phyloP scores from a whole-genome alignment of 345 rosid genomes.

The Mangifera indica region DNA sequence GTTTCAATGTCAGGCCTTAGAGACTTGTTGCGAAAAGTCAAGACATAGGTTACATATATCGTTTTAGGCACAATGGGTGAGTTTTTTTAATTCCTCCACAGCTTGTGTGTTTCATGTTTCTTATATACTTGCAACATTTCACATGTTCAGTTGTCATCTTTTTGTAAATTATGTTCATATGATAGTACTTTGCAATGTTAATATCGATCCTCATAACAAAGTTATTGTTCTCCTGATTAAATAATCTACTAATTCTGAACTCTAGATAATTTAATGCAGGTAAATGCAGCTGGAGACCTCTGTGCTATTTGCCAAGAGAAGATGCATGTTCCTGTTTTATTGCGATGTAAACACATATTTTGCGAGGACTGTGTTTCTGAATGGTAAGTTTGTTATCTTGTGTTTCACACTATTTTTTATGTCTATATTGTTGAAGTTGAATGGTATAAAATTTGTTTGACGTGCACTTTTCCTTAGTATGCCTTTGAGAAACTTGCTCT shows the following conservation, averaged over 20 bases:
- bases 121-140: neutral
- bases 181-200: neutral
- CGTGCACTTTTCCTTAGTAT: neutral
- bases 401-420: neutral
- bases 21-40: neutral
- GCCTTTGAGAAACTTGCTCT: too few relatives aligned
- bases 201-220: neutral
- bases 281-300: constrained; percentile 55
- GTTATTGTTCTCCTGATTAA: neutral
- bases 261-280: constrained; percentile 26
- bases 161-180: neutral
- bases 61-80: neutral
- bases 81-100: neutral
- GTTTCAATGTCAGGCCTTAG: neutral
- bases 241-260: constrained; percentile 8
- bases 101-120: neutral
- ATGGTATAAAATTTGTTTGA: neutral
- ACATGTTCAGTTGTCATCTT: neutral
- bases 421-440: neutral
- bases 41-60: neutral
- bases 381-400: constrained; percentile 35
- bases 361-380: constrained; percentile 72
- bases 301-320: constrained; percentile 83
- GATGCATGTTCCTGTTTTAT: constrained; percentile 56
- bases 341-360: constrained; percentile 61